Percentiles rank a stretch among this genome's conserved stretches.
These are phyloP conservation scores for Melampsora larici-populina DNA, from an alignment of 1,284 basidiomycete species.

Conservation along the genomic window DNA sequence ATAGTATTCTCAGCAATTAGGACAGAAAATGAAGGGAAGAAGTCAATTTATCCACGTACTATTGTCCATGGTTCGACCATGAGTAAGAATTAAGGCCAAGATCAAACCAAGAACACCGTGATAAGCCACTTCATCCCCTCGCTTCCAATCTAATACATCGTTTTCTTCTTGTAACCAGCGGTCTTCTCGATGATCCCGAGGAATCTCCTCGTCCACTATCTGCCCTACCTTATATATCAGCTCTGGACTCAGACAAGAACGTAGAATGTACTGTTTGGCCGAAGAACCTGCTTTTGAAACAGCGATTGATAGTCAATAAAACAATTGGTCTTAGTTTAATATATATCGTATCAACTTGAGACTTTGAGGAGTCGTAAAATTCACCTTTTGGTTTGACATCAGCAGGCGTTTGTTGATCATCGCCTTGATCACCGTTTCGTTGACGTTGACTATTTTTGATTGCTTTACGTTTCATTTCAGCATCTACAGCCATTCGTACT, in stretches of 20 bases:
- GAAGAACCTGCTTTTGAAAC: constrained; percentile 8
- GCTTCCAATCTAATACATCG: constrained; percentile 37
- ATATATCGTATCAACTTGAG: background rate
- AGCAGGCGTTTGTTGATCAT: background rate
- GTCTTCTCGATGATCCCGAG: constrained; percentile 27
- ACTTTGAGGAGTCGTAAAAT: background rate
- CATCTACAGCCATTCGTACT: constrained; percentile 14
- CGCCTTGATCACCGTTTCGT: background rate
- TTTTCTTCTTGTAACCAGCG: constrained; percentile 4
- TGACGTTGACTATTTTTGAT: constrained; percentile 11
- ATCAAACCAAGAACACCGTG: constrained; percentile 34
- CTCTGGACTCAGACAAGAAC: constrained; percentile 19
- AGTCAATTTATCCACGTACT: background rate
- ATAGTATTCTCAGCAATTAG: background rate
- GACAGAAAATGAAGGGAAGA: background rate
- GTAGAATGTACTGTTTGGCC: constrained; percentile 34
- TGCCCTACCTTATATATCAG: constrained; percentile 18
- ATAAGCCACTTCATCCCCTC: constrained; percentile 35
- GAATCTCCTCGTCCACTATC: constrained; percentile 39
- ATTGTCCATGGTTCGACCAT: constrained; percentile 36
- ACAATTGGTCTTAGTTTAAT: background rate
- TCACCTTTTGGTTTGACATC: constrained; percentile 19
- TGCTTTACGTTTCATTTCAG: constrained; percentile 9
- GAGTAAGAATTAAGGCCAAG: constrained; percentile 39
- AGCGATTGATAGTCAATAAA: background rate